phyloP scores from a whole-genome alignment of 352 stramenopile species.

The Phytophthora sp. region DNA sequence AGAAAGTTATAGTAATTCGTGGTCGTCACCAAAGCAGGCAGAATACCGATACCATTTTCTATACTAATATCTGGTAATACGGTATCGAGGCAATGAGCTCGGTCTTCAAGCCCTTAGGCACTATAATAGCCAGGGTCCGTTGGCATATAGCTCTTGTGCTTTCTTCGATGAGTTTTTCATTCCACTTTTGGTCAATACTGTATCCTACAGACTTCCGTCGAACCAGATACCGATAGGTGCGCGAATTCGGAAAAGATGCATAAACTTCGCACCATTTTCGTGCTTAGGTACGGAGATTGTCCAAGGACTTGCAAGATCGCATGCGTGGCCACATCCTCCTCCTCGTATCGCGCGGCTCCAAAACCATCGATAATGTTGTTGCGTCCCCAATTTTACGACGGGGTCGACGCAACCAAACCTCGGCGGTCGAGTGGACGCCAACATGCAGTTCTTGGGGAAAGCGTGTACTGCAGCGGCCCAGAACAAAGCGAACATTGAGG shows the following conservation, averaged over 20 bases:
- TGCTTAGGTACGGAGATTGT: slow-evolving; percentile 84
- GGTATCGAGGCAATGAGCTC: too few relatives aligned
- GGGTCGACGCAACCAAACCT: slow-evolving; percentile 82
- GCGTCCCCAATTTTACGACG: slow-evolving; percentile 74
- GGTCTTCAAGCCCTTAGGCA: too few relatives aligned
- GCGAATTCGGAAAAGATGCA: slow-evolving; percentile 50
- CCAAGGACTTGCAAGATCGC: slow-evolving; percentile 70
- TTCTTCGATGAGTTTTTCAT: neutral
- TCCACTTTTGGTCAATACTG: too few relatives aligned
- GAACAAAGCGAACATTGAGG: slow-evolving; percentile 58
- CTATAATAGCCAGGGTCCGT: too few relatives aligned
- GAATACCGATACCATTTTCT: too few relatives aligned
- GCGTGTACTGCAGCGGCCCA: slow-evolving; percentile 69
- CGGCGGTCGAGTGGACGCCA: slow-evolving; percentile 56
- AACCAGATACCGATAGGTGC: too few relatives aligned
- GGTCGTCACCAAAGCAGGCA: too few relatives aligned
- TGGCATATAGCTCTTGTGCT: too few relatives aligned
- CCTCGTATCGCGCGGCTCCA: slow-evolving; percentile 76
- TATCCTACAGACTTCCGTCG: too few relatives aligned
- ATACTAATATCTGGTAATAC: too few relatives aligned
- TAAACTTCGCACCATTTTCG: slow-evolving; percentile 65
- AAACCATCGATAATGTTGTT: slow-evolving; percentile 79
- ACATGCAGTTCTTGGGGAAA: slow-evolving; percentile 71
- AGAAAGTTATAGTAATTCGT: too few relatives aligned
- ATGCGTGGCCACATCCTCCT: slow-evolving; percentile 82